Conservation (phyloP, 768 basidiomycete species). For the Mycena metata region DNA sequence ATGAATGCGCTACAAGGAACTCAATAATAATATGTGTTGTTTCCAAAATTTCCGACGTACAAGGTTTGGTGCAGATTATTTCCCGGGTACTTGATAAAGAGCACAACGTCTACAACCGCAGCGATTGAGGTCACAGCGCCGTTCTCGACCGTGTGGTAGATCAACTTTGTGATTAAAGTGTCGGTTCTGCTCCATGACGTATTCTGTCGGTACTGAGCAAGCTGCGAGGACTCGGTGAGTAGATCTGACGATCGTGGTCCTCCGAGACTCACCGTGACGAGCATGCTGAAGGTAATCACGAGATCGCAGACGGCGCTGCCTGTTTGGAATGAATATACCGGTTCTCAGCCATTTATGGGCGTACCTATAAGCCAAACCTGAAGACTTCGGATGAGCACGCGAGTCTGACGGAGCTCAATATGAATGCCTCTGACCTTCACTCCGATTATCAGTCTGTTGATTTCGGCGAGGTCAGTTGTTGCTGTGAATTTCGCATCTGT, state of each 20-base stretch:
- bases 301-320: slow-evolving; percentile 23
- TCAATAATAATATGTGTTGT: background rate
- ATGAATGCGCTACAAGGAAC: slow-evolving; percentile 2
- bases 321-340: too few relatives aligned
- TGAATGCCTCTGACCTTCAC: slow-evolving; percentile 18
- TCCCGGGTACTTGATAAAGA: slow-evolving; percentile 21
- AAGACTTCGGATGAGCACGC: background rate
- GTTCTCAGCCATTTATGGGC: too few relatives aligned
- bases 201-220: slow-evolving; percentile 4
- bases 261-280: slow-evolving; percentile 7
- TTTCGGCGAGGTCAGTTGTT: background rate
- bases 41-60: slow-evolving; percentile 1
- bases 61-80: slow-evolving; percentile 15
- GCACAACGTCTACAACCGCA: slow-evolving; percentile 14
- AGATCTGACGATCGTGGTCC: background rate
- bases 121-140: slow-evolving; percentile 27
- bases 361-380: slow-evolving; percentile 36
- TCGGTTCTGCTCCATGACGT: slow-evolving; percentile 19
- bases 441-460: slow-evolving; percentile 1
- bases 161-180: slow-evolving; percentile 26
- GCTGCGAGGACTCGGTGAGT: background rate
- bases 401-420: too few relatives aligned
- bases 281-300: slow-evolving; percentile 19
- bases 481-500: slow-evolving; percentile 16
- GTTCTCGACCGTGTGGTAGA: slow-evolving; percentile 25